Evolutionary conservation across 2,329 filamentous ascomycete species (phyloP).

Genomic region (Nigrospora oryzae): DNA sequence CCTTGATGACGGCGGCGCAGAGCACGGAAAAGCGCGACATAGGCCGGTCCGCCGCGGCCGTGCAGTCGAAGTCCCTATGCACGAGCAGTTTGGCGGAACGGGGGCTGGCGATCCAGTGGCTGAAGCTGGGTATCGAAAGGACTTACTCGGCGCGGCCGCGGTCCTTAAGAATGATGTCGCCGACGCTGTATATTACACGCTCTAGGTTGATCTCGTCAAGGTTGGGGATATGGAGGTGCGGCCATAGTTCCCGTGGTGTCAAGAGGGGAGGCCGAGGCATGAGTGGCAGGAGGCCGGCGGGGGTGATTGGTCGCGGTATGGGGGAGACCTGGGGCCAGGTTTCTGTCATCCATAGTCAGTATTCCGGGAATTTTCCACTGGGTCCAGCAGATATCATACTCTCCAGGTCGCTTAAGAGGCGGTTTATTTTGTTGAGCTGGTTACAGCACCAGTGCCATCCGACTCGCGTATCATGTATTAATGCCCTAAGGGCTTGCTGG

Average conservation of each 20-base stretch:
- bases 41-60: background rate
- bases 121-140: background rate
- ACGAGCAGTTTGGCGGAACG: constrained; percentile 1
- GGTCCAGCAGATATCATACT: no score
- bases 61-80: constrained; percentile 3
- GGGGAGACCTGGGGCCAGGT: no score
- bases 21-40: constrained; percentile 3
- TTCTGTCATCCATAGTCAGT: no score
- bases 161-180: constrained; percentile 1
- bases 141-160: constrained; percentile 3
- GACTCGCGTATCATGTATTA: no score
- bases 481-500: no score
- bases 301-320: no score
- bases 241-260: background rate
- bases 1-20: constrained; percentile 1
- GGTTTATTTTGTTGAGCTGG: no score
- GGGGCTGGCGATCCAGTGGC: constrained; percentile 1
- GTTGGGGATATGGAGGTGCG: background rate
- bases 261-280: background rate
- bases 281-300: no score
- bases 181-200: background rate
- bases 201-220: constrained; percentile 3
- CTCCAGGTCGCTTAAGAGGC: no score
- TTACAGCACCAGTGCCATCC: no score
- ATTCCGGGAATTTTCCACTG: no score